A percentile compares a stretch with the other conserved stretches of the same genome.
These are phyloP conservation scores for Rhynchospora pubera DNA, from an alignment of 176 grass and related monocot species.

Conservation along the genomic window DNA sequence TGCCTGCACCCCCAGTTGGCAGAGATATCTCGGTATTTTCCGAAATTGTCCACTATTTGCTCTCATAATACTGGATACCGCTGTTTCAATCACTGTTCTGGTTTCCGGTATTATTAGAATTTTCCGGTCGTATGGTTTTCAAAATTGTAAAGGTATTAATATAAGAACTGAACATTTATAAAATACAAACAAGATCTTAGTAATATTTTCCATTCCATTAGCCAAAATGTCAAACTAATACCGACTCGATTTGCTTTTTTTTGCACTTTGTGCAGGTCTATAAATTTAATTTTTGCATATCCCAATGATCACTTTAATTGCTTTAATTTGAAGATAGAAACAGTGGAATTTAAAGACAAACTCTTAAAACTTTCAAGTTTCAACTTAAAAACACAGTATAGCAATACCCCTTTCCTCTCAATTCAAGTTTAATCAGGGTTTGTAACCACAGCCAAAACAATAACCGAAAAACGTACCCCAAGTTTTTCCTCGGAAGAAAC, in stretches of 20 bases:
- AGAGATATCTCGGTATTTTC: too few species aligned
- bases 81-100: too few species aligned
- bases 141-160: not conserved
- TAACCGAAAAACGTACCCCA: not conserved
- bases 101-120: too few species aligned
- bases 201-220: not conserved
- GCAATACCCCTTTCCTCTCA: not conserved
- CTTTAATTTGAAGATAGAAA: too few species aligned
- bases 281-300: too few species aligned
- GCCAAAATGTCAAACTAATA: not conserved
- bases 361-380: not conserved
- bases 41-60: too few species aligned
- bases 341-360: too few species aligned
- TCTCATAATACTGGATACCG: too few species aligned
- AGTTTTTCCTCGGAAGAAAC: not conserved
- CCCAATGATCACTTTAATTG: not conserved
- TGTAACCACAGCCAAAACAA: not conserved
- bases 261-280: not conserved
- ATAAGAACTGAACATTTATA: not conserved
- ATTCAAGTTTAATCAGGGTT: not conserved
- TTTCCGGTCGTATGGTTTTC: too few species aligned
- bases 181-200: not conserved
- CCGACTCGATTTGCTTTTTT: not conserved
- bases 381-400: not conserved
- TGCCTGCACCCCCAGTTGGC: too few species aligned